Percentiles rank a stretch among this genome's conserved stretches.
Evolutionary conservation across 306 rosid genomes (phyloP).

Genomic region (Casuarina glauca): DNA sequence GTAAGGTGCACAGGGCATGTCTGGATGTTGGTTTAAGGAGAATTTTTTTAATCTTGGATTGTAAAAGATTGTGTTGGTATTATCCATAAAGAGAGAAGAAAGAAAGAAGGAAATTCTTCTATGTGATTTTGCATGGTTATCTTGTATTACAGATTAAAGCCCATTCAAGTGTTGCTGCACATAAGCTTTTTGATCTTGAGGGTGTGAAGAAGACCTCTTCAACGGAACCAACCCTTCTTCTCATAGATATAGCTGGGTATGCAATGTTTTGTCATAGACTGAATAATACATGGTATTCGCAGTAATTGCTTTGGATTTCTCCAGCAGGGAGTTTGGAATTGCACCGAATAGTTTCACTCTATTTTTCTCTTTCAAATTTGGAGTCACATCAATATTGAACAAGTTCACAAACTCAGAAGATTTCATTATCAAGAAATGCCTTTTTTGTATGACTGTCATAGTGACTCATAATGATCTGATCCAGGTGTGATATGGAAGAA

Average conservation of each 20-base stretch:
- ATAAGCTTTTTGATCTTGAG: constrained; percentile 75
- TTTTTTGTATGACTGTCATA: constrained; percentile 1
- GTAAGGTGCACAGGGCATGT: constrained; percentile 62
- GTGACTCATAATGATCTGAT: constrained; percentile 35
- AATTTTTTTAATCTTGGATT: constrained; percentile 20
- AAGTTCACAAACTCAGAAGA: constrained; percentile 7
- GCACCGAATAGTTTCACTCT: constrained; percentile 12
- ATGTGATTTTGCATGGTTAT: constrained; percentile 4
- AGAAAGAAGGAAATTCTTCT: background rate
- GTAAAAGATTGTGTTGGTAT: background rate
- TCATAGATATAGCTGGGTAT: constrained; percentile 94
- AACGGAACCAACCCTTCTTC: constrained; percentile 88
- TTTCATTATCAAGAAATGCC: background rate
- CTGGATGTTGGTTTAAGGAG: constrained; percentile 24
- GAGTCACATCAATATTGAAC: background rate
- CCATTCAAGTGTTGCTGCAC: constrained; percentile 89
- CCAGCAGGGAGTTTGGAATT: constrained; percentile 4
- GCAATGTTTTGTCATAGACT: constrained; percentile 27
- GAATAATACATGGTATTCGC: constrained; percentile 4
- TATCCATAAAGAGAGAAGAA: background rate
- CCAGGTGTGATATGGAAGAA: constrained; percentile 97
- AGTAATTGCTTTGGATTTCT: constrained; percentile 19
- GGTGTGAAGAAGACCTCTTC: constrained; percentile 76
- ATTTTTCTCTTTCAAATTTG: background rate
- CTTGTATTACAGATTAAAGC: constrained; percentile 67